A percentile compares a stretch with the other conserved stretches of the same genome.
phyloP scores from a whole-genome alignment of 176 grass and related monocot species.

The Eragrostis curvula region DNA sequence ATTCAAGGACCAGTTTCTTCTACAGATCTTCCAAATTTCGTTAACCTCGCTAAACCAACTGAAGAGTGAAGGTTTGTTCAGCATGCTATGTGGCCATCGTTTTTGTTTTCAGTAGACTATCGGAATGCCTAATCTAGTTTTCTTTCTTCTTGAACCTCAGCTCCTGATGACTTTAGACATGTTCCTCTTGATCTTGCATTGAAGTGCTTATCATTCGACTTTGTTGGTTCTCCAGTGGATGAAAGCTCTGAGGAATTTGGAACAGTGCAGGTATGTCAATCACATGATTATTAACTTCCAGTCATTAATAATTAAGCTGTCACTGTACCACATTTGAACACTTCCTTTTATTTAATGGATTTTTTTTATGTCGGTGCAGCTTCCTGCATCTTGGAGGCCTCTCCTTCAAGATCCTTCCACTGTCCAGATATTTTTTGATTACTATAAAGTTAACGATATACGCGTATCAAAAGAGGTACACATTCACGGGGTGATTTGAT shows the following conservation, averaged over 20 bases:
- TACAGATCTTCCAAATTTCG: constrained; percentile 99
- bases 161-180: constrained; percentile 70
- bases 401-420: constrained; percentile 92
- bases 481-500: constrained; percentile 23
- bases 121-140: constrained; percentile 34
- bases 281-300: constrained; percentile 35
- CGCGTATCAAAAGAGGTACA: constrained; percentile 93
- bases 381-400: constrained; percentile 94
- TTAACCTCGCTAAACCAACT: constrained; percentile 91
- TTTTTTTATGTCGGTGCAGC: constrained; percentile 61
- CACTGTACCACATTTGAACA: not conserved
- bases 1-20: constrained; percentile 94
- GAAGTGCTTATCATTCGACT: constrained; percentile 97
- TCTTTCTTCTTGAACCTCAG: constrained; percentile 56
- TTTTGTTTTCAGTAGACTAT: constrained; percentile 31
- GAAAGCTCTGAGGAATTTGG: constrained; percentile 99
- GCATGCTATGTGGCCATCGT: constrained; percentile 51
- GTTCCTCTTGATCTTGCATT: constrained; percentile 86
- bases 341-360: constrained; percentile 30
- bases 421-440: constrained; percentile 97
- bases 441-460: constrained; percentile 84
- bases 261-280: constrained; percentile 81
- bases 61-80: constrained; percentile 75
- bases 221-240: constrained; percentile 94
- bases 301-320: not conserved